Base-by-base conservation (phyloP, 2,329 filamentous ascomycete genomes). In the Cladosporium sphaerospermum region DNA sequence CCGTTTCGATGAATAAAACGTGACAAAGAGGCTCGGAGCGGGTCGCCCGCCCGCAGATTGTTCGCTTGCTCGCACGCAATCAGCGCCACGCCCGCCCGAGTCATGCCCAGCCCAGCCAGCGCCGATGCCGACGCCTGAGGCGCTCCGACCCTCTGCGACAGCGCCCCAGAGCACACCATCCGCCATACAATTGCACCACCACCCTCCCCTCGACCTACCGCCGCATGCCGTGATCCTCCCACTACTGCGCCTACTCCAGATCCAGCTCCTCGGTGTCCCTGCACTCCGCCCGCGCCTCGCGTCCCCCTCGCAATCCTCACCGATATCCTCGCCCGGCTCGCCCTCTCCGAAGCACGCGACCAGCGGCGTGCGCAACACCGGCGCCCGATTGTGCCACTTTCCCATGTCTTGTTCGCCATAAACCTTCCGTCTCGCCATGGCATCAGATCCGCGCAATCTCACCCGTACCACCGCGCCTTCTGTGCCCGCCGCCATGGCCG, bases 361-460 rank as follows among this genome's bases (percentile, higher is more conserved):
- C 50, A 50, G 16, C 36, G 18, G 6, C 16, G 40, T 31, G 28
- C 23, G n/a, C 43, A 45, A 31, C 45, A 14, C n/a, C 18, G 14
- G 32, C 32, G 7, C 10, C 10, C 41, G 49, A 44, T 44, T 44
- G 42, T 32, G 23, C 32, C 48, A 51, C 48, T 51, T 36, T 51
- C 48, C 48, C 48, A 51, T 51, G 48, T 51, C 40, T 40, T 31
- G 33, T 44, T 51, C 48, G 48, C 48, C 48, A 51, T 51, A 51
- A 51, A 51, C 48, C 40, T 37, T 44, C 9, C 13, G 14, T 36
- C 33, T 52, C 45, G 45, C 36, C 42, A 58, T 58, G 54, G 56
- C 56, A 52, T 56, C 46, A 56, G 40, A 45, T 46, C 34, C 16
- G 36, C 47, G 28, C 47, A 13, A 39, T 39, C 31, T 46, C 34